Evolutionary conservation across 2,329 filamentous ascomycete species (phyloP), one percentile per base, ranked within the genome.

Genomic region (Exutisphaerella laricina): DNA sequence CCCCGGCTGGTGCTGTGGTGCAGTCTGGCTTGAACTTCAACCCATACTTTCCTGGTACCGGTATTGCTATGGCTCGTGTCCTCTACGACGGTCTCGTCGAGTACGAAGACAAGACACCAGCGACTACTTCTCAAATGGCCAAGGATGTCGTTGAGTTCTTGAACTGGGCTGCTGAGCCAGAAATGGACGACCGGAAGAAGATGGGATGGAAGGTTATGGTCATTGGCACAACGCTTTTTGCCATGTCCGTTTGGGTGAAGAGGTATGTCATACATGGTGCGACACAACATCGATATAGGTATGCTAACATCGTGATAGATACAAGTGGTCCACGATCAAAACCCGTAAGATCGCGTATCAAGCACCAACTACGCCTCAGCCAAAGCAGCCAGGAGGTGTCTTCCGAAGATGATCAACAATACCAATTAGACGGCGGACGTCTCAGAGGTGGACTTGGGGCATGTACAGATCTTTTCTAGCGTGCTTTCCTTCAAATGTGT

Each of bases 181-280:
- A 98, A 78, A 95, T 96, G 88, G 92, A 98, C 65, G 84, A 96
- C 67, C 85, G 92, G 66, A 98, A 98, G 85, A 92, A 88, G 77
- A 98, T 97, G 92, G 92, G 92, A 62, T 82, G 94, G 79, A 97
- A 98, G 82, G 86, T 94, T 41, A 69, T 98, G 59, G 81, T 85
- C 56, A 79, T 95, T 56, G 80, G 82, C 42, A 77, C 84, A 49
- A 79, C 83, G 50, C 75, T 98, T 52, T 85, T 88, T 65, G 88
- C 87, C 44, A 63, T 97, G 62, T 94, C 85, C 68, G 80, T 98
- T 60, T 98, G 89, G 88, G 84, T 97, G 56, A 98, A 98, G 85
- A 83, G 89, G 74, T 74, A 58, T 58, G 68, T 21, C 10, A 32
- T 13, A 32, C 13, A 16, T 9, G 18, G 6, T 17, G 10, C 14